phyloP scores from a whole-genome alignment of 306 rosid genomes.

The Castanea crenata region DNA sequence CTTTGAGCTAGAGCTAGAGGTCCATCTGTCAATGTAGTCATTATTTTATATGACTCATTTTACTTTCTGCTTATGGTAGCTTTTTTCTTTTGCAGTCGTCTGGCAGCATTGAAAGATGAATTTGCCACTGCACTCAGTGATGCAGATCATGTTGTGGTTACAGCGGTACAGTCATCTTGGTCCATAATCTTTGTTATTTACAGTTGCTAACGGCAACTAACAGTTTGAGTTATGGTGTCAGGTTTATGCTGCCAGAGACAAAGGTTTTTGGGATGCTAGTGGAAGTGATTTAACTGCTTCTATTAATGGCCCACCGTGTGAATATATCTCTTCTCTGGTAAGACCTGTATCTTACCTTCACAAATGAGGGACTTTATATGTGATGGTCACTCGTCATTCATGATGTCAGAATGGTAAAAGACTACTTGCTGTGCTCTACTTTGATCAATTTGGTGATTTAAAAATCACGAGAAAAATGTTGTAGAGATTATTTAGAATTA shows the following conservation, averaged over 20 bases:
- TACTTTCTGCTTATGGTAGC: not conserved
- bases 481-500: too few relatives aligned
- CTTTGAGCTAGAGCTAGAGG: too few relatives aligned
- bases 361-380: not conserved
- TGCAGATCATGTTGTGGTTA: conserved; percentile 30
- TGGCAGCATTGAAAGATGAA: conserved; percentile 25
- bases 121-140: conserved; percentile 25
- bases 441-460: not conserved
- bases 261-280: conserved; percentile 12
- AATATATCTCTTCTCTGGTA: conserved; percentile 35
- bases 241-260: conserved; percentile 31
- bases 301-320: conserved; percentile 19
- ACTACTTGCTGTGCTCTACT: not conserved
- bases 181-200: not conserved
- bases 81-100: conserved; percentile 24
- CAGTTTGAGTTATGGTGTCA: not conserved
- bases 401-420: not conserved
- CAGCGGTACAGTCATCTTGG: conserved; percentile 12
- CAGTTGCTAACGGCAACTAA: not conserved
- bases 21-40: too few relatives aligned
- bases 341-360: not conserved
- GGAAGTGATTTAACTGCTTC: conserved; percentile 25
- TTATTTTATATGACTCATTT: not conserved
- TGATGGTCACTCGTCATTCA: not conserved
- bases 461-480: not conserved